Conservation (phyloP, 108 stramenopile genomes). For the Nitzschia sp. region DNA sequence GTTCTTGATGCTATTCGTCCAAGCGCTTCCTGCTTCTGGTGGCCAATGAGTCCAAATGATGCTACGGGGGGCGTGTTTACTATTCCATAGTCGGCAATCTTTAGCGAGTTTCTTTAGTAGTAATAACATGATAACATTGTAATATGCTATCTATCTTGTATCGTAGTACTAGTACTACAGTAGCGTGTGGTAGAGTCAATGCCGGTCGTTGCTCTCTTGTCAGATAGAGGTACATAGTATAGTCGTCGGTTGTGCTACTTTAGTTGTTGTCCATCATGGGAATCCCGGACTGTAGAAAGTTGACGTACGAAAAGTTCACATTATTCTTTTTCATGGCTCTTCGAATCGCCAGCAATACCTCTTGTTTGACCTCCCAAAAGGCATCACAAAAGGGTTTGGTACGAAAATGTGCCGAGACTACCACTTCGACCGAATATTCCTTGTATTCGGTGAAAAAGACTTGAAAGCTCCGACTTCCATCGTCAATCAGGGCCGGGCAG, state of each 20-base stretch:
- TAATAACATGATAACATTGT: too few species aligned
- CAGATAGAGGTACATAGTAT: too few species aligned
- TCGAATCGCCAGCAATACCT: conserved; percentile 52
- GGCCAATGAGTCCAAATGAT: too few species aligned
- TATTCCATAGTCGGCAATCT: too few species aligned
- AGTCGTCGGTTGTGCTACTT: too few species aligned
- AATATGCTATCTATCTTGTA: too few species aligned
- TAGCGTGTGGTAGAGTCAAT: too few species aligned
- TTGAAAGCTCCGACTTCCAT: conserved; percentile 53
- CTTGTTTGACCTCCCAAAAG: conserved; percentile 46
- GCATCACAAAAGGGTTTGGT: conserved; percentile 38
- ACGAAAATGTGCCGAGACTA: conserved; percentile 49
- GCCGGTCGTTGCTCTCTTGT: background rate
- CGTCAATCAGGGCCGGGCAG: conserved; percentile 50
- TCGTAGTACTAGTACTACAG: too few species aligned
- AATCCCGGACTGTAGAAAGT: background rate
- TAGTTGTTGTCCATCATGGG: conserved; percentile 5
- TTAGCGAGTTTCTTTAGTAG: too few species aligned
- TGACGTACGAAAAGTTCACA: conserved; percentile 25
- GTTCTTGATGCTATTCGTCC: too few species aligned
- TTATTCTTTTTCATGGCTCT: conserved; percentile 38
- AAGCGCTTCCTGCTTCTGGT: too few species aligned
- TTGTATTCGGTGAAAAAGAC: conserved; percentile 49
- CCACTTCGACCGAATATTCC: conserved; percentile 40
- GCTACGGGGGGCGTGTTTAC: too few species aligned